Conservation (phyloP, 1,139 yeast genomes). For the Dujonia santamariae region DNA sequence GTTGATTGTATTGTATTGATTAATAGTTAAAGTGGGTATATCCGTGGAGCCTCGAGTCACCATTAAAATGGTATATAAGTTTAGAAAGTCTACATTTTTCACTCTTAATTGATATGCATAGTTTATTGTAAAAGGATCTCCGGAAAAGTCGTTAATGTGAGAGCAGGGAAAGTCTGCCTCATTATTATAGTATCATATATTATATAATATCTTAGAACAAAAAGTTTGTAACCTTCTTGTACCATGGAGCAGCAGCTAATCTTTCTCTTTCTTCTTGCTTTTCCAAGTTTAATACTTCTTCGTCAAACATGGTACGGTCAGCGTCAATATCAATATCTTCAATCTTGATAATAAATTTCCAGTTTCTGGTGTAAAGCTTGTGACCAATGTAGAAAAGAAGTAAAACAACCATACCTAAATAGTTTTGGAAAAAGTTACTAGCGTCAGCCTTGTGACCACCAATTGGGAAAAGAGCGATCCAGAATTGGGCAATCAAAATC, state of each 20-base stretch:
- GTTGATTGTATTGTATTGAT: too few relatives aligned
- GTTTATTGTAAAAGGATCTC: too few relatives aligned
- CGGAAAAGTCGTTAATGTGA: too few relatives aligned
- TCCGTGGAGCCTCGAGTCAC: not conserved
- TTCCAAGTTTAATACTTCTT: conserved; percentile 36
- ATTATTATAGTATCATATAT: not conserved
- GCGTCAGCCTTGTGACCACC: conserved; percentile 26
- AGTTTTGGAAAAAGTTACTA: conserved; percentile 33
- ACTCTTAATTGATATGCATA: too few relatives aligned
- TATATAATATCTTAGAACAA: conserved; percentile 14
- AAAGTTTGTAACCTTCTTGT: conserved; percentile 20
- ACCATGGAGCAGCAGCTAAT: conserved; percentile 21
- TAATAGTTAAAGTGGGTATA: too few relatives aligned
- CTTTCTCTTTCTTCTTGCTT: conserved; percentile 31
- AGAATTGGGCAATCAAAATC: conserved; percentile 35
- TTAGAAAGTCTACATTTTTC: too few relatives aligned
- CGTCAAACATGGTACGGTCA: conserved; percentile 36
- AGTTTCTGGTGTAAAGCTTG: conserved; percentile 31
- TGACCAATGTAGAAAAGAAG: conserved; percentile 33
- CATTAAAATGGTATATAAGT: not conserved
- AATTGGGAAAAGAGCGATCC: conserved; percentile 41
- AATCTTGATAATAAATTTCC: conserved; percentile 28
- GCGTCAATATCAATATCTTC: conserved; percentile 34
- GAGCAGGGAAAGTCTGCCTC: too few relatives aligned
- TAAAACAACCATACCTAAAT: conserved; percentile 35